These are phyloP conservation scores for Pachysolen tannophilus DNA, from an alignment of 805 yeast species.

Conservation along the genomic window DNA sequence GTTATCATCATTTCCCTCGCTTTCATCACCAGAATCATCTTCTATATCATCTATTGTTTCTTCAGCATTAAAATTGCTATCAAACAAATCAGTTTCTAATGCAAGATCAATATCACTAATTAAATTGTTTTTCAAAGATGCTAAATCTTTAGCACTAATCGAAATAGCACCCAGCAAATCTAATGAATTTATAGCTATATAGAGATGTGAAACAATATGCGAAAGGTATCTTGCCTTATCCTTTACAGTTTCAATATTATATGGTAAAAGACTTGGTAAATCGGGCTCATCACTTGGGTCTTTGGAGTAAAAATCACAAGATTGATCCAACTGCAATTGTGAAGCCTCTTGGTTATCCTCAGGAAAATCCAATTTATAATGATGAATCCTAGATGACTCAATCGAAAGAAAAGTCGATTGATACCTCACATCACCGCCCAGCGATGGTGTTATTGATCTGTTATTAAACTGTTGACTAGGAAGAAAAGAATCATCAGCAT, in stretches of 20 bases:
- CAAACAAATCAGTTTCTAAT: conserved; percentile 43
- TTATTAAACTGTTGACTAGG: conserved; percentile 4
- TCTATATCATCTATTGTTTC: conserved; percentile 17
- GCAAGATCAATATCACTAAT: conserved; percentile 37
- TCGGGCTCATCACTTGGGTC: conserved; percentile 13
- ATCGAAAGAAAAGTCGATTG: conserved; percentile 2
- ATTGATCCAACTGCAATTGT: conserved; percentile 15
- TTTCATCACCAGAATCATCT: conserved; percentile 26
- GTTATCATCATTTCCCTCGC: conserved; percentile 29
- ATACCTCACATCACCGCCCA: background rate
- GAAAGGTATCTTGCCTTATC: conserved; percentile 70
- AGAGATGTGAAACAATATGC: conserved; percentile 73
- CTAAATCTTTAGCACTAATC: conserved; percentile 61
- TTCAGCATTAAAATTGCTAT: conserved; percentile 22
- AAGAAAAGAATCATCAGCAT: conserved; percentile 1
- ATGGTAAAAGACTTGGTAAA: conserved; percentile 47
- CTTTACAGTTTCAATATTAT: conserved; percentile 54
- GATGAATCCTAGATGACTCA: conserved; percentile 16
- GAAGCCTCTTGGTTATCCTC: conserved; percentile 30
- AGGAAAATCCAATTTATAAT: conserved; percentile 50
- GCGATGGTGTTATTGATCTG: background rate
- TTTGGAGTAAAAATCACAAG: conserved; percentile 17
- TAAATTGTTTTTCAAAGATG: conserved; percentile 26
- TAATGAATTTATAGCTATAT: conserved; percentile 65
- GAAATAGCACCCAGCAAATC: conserved; percentile 68